These are phyloP conservation scores for Neopestalotiopsis rosae DNA, from an alignment of 2,329 filamentous ascomycete species.

Conservation along the genomic window DNA sequence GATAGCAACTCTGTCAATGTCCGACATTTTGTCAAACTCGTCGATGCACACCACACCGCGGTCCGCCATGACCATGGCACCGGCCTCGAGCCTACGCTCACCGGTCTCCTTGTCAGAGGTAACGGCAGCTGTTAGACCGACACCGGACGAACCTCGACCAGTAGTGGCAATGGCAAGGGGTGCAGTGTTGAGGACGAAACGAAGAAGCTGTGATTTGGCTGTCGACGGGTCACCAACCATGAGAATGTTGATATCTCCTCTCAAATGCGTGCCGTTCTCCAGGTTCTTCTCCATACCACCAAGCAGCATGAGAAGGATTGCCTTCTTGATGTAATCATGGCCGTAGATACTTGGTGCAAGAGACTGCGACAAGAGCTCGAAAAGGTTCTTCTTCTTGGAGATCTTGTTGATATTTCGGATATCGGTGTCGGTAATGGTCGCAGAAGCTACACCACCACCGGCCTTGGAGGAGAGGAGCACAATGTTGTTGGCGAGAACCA, in stretches of 20 bases:
- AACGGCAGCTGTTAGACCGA: constrained; percentile 95
- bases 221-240: constrained; percentile 99
- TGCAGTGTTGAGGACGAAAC: constrained; percentile 96
- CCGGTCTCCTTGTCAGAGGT: constrained; percentile 98
- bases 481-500: constrained; percentile 93
- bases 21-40: constrained; percentile 99
- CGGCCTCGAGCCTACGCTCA: constrained; percentile 90
- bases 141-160: constrained; percentile 93
- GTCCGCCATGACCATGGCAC: constrained; percentile 98
- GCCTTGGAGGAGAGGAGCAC: constrained; percentile 95
- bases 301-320: constrained; percentile 91
- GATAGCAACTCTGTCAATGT: constrained; percentile 95
- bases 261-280: constrained; percentile 95
- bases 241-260: constrained; percentile 98
- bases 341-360: constrained; percentile 96
- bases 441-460: constrained; percentile 89
- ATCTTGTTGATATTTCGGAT: constrained; percentile 99
- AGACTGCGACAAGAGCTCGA: constrained; percentile 91
- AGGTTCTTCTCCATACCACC: constrained; percentile 98
- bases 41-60: constrained; percentile 98
- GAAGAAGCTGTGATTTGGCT: constrained; percentile 95
- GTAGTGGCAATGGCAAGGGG: constrained; percentile 97
- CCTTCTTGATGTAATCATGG: constrained; percentile 97
- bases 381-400: constrained; percentile 90
- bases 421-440: constrained; percentile 92